These are phyloP conservation scores for Euphorbia pulcherrima DNA, from an alignment of 345 rosid genomes.

Conservation along the genomic window DNA sequence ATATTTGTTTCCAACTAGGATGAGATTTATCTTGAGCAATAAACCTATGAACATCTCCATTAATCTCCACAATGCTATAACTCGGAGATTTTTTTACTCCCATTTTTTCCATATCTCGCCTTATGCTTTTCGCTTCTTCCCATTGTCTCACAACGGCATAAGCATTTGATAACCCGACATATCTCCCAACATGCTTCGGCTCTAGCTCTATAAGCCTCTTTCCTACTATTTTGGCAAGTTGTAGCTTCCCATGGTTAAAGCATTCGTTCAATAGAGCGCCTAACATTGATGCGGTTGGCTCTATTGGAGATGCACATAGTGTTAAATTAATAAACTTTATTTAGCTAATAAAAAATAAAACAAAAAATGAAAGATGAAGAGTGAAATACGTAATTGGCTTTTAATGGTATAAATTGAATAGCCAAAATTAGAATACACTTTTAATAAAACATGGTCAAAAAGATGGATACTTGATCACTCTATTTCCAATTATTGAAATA, in stretches of 20 bases:
- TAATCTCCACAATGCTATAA: constrained; percentile 56
- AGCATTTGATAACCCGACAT: constrained; percentile 59
- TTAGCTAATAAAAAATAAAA: no score
- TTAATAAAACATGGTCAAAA: no score
- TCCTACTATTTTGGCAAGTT: constrained; percentile 65
- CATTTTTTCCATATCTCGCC: constrained; percentile 33
- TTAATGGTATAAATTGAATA: no score
- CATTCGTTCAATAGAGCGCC: constrained; percentile 79
- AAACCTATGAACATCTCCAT: no score
- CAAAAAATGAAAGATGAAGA: no score
- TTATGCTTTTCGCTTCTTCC: constrained; percentile 58
- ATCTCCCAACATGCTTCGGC: constrained; percentile 71
- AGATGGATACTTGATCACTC: no score
- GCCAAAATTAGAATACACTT: no score
- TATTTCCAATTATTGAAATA: no score
- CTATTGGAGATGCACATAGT: constrained; percentile 45
- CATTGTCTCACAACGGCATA: constrained; percentile 53
- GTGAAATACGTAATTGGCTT: no score
- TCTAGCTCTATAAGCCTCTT: constrained; percentile 68
- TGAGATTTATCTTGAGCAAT: constrained; percentile 4
- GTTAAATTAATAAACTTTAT: no score
- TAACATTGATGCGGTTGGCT: constrained; percentile 64
- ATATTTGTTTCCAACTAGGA: no score
- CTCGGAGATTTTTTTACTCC: constrained; percentile 52
- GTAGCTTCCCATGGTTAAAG: constrained; percentile 53